Base-by-base conservation (phyloP, 2,329 filamentous ascomycete species). In the Zymoseptoria pseudotritici region DNA sequence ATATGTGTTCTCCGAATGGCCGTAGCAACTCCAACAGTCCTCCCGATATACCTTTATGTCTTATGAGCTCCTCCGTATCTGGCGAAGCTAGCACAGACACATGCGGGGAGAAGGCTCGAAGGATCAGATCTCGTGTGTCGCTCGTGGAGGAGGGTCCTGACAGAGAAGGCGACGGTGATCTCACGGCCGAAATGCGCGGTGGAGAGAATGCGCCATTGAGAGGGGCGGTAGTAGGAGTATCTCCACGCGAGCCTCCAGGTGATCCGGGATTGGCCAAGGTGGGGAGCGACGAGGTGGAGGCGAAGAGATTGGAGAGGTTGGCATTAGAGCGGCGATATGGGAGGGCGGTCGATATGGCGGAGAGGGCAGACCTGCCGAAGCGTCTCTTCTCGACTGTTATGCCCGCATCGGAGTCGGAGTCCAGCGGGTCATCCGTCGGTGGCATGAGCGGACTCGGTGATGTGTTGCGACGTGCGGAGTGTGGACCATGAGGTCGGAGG, bases 1-100 rank as follows among this genome's bases (percentile, higher is more conserved):
- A 84, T 0, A 97, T 83, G 17, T 82, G 84, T 75, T 99, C 94
- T 29, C 94, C 94, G 77, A 96, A 99, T 0, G 94, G 93, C 55
- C 93, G 82, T 58, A 99, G 77, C 22, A 99, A 78, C 73, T 96
- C 89, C 79, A 91, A 87, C 54, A 99, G 80, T 0, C 93, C 92
- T 52, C 86, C 82, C 49, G 84, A 79, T 66, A 97, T 90, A 0
- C 95, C 95, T 76, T 99, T 99, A 64, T 88, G 86, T 61, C 80
- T 82, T 58, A 91, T 82, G 60, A 99, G 76, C 59, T 87, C 83
- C 70, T 97, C 89, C 0, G 91, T 94, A 71, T 97, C 93, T 17
- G 83, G 78, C 13, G 93, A 96, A n/a, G 91, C 85, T 67, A 92
- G 88, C 26, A 99, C 84, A 6, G 89, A 90, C 53, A 99, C 85